phyloP scores from a whole-genome alignment of 2,329 filamentous ascomycete genomes.

The Aspergillus latus region DNA sequence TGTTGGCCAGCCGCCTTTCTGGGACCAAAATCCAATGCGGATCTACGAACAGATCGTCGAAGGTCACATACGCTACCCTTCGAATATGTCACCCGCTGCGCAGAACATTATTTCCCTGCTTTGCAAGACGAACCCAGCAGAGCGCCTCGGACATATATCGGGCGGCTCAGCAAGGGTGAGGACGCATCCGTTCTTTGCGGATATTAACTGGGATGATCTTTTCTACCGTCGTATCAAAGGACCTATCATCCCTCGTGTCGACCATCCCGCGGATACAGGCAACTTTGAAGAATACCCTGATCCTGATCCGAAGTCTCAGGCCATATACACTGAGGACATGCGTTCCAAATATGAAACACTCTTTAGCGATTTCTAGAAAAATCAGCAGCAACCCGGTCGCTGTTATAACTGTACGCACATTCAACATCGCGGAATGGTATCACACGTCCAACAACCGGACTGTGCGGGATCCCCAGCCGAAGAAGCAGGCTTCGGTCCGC shows the following conservation, averaged over 20 bases:
- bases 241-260: conserved; percentile 62
- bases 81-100: conserved; percentile 58
- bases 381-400: not conserved
- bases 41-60: conserved; percentile 69
- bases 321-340: conserved; percentile 60
- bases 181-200: conserved; percentile 61
- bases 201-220: conserved; percentile 63
- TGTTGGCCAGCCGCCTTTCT: conserved; percentile 67
- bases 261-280: conserved; percentile 59
- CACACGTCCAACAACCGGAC: not conserved
- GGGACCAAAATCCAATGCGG: conserved; percentile 68
- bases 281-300: conserved; percentile 67
- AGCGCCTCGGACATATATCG: conserved; percentile 62
- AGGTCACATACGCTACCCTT: conserved; percentile 61
- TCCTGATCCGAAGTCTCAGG: conserved; percentile 52
- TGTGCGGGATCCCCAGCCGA: not conserved
- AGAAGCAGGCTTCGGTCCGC: not conserved
- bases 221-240: conserved; percentile 61
- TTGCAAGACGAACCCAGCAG: conserved; percentile 63
- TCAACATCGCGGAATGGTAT: not conserved
- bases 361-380: conserved; percentile 60
- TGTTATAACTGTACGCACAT: not conserved
- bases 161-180: conserved; percentile 61
- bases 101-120: conserved; percentile 62
- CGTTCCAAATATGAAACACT: conserved; percentile 59